Base-by-base conservation (phyloP, 345 rosid genomes). In the Bretschneidera sinensis region DNA sequence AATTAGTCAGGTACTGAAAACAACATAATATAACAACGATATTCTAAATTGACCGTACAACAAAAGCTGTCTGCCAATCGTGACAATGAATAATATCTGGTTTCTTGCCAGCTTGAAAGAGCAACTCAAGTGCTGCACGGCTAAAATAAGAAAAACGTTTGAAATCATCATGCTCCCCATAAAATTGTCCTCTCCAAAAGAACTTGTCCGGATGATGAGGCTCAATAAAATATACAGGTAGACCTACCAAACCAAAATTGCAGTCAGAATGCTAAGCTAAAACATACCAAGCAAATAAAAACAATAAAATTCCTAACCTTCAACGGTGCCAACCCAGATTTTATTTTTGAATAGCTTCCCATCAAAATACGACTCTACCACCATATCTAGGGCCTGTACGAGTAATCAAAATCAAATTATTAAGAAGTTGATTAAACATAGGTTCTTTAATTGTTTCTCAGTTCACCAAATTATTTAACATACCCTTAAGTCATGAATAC, bases 11-110 rank as follows among this genome's bases (percentile, higher is more conserved):
- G 51, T n/a, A 20, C 43, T 54, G 34, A 53, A 61, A 48, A 65
- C 24, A 31, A 43, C 39, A 60, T 4, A 21, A 60, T 17, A 56
- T 22, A 53, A 53, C 19, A 22, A 33, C 6, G 21, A 47, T 54
- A 24, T 61, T 39, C 24, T 49, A 60, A 61, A 52, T 51, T 57
- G 51, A 54, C 55, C 92, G 48, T 87, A 92, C 97, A 63, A 94
- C 87, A 76, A 94, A 94, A 65, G 99, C 97, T 59, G 99, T 89
- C 82, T 94, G 99, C 99, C 99, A 94, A 73, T 94, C 99, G 66
- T 94, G 99, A 74, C 97, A 94, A 70, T 94, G 99, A 51, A 94
- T 87, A 69, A 94, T 87, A 76, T 94, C 97, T 1, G 99, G 99
- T 73, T 76, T 86, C 76, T 94, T 89, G 65, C 97, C 96, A 53